These are phyloP conservation scores for Rhodomyrtus psidioides DNA, from an alignment of 441 rosid species.

Conservation along the genomic window DNA sequence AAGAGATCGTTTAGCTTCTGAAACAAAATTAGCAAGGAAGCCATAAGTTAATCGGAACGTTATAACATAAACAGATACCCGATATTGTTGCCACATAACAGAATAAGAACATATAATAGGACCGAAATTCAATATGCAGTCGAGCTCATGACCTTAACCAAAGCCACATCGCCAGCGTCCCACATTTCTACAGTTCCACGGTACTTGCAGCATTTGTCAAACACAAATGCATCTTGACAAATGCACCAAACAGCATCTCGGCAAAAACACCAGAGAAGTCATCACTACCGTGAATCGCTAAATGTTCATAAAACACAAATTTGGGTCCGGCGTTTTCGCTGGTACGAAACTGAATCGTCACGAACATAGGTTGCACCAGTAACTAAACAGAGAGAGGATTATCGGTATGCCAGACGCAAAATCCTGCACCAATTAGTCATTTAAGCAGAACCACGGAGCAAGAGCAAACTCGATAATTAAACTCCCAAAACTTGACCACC, in stretches of 20 bases:
- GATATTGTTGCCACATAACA: neutral
- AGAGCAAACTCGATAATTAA: neutral
- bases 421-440: neutral
- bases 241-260: neutral
- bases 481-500: neutral
- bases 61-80: neutral
- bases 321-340: neutral
- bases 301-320: neutral
- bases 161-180: neutral
- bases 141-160: neutral
- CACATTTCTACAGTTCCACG: neutral
- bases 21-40: neutral
- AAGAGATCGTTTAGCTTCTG: conserved; percentile 21
- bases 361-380: neutral
- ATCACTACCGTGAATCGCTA: neutral
- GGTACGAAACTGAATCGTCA: neutral
- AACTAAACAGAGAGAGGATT: neutral
- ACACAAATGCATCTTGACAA: neutral
- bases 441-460: neutral
- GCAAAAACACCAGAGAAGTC: neutral
- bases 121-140: neutral
- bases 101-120: neutral
- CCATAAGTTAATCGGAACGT: neutral
- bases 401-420: neutral
- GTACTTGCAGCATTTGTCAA: neutral